These are phyloP conservation scores for Primulina eburnea DNA, from an alignment of 257 asterid genomes.

Conservation along the genomic window DNA sequence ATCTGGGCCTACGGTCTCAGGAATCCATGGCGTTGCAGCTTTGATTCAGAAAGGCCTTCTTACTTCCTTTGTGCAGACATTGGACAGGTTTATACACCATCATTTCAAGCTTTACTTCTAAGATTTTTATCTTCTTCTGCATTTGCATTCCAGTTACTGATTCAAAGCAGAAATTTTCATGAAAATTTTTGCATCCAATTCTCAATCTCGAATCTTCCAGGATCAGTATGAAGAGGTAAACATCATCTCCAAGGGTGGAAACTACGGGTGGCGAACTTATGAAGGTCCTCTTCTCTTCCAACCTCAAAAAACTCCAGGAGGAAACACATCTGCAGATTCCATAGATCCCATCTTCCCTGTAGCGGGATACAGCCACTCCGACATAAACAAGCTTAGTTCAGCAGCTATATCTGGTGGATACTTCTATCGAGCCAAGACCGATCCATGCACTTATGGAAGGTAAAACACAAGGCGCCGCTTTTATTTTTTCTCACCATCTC, in stretches of 20 bases:
- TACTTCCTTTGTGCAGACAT: slow-evolving; percentile 68
- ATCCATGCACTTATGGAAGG: slow-evolving; percentile 92
- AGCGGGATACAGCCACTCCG: slow-evolving; percentile 66
- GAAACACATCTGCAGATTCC: slow-evolving; percentile 49
- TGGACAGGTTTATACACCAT: slow-evolving; percentile 58
- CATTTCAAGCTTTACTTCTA: background rate
- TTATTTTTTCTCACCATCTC: slow-evolving; percentile 11
- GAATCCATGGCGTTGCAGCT: slow-evolving; percentile 93
- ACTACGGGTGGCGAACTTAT: slow-evolving; percentile 81
- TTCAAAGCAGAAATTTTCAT: background rate
- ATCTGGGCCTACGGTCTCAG: slow-evolving; percentile 84
- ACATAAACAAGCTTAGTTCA: slow-evolving; percentile 64
- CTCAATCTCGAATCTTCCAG: slow-evolving; percentile 31
- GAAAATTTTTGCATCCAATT: background rate
- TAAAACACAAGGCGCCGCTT: slow-evolving; percentile 26
- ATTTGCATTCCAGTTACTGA: background rate
- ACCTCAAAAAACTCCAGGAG: slow-evolving; percentile 52
- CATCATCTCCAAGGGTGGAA: slow-evolving; percentile 82
- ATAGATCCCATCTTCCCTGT: slow-evolving; percentile 71
- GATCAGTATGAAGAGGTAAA: slow-evolving; percentile 84
- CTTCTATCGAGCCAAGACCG: slow-evolving; percentile 72
- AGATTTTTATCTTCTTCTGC: background rate
- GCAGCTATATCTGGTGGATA: slow-evolving; percentile 88
- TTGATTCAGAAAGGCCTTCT: slow-evolving; percentile 88
- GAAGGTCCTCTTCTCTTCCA: slow-evolving; percentile 66